Percentiles rank a stretch among this genome's conserved stretches.
These are phyloP conservation scores for Rhodosporidiobolus odoratus DNA, from an alignment of 768 basidiomycete genomes.

Conservation along the genomic window DNA sequence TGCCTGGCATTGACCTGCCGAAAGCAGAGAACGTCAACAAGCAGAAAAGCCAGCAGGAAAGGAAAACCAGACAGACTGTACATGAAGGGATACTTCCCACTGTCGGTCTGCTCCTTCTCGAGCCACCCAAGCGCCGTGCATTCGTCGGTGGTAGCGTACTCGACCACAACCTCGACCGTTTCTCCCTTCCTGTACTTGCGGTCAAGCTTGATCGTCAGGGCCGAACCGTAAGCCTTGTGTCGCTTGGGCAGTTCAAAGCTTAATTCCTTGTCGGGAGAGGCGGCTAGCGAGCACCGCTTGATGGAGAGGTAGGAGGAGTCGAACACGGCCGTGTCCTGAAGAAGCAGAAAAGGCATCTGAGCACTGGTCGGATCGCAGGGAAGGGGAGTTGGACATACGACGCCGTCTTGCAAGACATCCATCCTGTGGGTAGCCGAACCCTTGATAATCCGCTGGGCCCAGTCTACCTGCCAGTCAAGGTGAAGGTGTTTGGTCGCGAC, in stretches of 20 bases:
- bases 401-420: slow-evolving; percentile 54
- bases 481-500: slow-evolving; percentile 63
- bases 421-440: slow-evolving; percentile 66
- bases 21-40: neutral
- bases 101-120: slow-evolving; percentile 59
- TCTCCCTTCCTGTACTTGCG: slow-evolving; percentile 50
- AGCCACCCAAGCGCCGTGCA: slow-evolving; percentile 84
- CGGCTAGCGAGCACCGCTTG: slow-evolving; percentile 55
- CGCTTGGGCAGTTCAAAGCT: slow-evolving; percentile 58
- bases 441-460: slow-evolving; percentile 56
- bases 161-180: slow-evolving; percentile 53
- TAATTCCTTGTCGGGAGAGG: slow-evolving; percentile 41
- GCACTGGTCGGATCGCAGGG: slow-evolving; percentile 49
- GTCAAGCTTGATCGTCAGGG: slow-evolving; percentile 60
- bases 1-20: slow-evolving; percentile 56
- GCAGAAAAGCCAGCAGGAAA: slow-evolving; percentile 41
- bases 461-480: slow-evolving; percentile 77
- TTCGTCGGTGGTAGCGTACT: slow-evolving; percentile 66
- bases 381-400: slow-evolving; percentile 51
- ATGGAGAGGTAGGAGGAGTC: slow-evolving; percentile 71
- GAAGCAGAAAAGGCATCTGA: slow-evolving; percentile 30
- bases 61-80: slow-evolving; percentile 86
- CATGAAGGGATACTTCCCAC: slow-evolving; percentile 63
- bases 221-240: slow-evolving; percentile 70
- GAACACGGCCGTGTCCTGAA: slow-evolving; percentile 52